Evolutionary conservation across 345 rosid species (phyloP).

Genomic region (Arabidopsis arenosa): DNA sequence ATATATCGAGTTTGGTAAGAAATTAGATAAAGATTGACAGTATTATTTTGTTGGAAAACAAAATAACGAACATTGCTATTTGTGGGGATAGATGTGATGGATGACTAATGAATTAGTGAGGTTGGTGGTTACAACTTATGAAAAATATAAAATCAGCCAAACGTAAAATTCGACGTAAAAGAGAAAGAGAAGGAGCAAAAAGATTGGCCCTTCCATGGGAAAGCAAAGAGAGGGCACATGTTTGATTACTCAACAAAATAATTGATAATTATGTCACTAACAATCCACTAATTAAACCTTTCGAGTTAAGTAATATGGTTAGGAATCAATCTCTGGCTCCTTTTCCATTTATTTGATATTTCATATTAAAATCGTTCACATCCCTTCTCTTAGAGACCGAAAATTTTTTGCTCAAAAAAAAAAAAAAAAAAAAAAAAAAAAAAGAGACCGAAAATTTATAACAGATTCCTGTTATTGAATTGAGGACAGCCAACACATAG

Average conservation of each 20-base stretch:
- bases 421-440: no score
- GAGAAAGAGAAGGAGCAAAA: constrained; percentile 8
- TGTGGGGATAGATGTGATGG: constrained; percentile 36
- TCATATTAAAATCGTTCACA: constrained; percentile 10
- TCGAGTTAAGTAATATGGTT: constrained; percentile 44
- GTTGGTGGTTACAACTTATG: constrained; percentile 38
- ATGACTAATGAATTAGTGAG: constrained; percentile 36
- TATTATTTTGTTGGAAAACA: constrained; percentile 7
- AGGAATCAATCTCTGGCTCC: constrained; percentile 41
- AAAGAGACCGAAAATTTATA: neutral
- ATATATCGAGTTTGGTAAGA: constrained; percentile 26
- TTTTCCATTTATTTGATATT: constrained; percentile 30
- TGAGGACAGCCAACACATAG: neutral
- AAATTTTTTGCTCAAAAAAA: no score
- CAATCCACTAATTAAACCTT: constrained; percentile 45
- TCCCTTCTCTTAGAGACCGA: neutral
- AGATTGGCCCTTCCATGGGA: constrained; percentile 26
- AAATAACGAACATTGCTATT: constrained; percentile 18
- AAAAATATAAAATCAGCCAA: constrained; percentile 32
- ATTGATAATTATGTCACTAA: constrained; percentile 46
- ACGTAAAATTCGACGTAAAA: constrained; percentile 27
- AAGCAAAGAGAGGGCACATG: constrained; percentile 45
- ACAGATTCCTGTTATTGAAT: neutral
- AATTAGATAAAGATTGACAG: constrained; percentile 9
- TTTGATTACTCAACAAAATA: constrained; percentile 35